Conservation (phyloP, 192 early-diverging fungal species). For the Cetraspora pellucida region DNA sequence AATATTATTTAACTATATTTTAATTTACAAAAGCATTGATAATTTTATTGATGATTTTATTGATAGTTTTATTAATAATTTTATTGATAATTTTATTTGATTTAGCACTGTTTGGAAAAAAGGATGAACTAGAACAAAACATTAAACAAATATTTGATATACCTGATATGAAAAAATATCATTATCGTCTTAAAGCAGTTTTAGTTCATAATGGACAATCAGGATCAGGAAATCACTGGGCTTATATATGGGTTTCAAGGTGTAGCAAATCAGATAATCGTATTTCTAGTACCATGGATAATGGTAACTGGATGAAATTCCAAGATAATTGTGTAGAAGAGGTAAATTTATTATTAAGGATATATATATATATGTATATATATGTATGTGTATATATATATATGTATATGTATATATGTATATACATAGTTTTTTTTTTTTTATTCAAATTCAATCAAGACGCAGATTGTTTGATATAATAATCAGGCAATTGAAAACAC, state of each 20-base stretch:
- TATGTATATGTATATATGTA: too few species aligned
- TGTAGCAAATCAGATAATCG: not conserved
- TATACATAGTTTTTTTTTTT: too few species aligned
- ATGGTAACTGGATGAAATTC: conserved; percentile 17
- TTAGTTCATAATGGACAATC: not conserved
- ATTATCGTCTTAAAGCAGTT: conserved; percentile 11
- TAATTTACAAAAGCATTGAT: not conserved
- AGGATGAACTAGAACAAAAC: not conserved
- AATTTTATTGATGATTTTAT: not conserved
- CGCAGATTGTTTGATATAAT: not conserved
- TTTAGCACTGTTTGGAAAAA: not conserved
- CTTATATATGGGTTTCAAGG: conserved; percentile 22
- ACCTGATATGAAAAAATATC: conserved; percentile 4
- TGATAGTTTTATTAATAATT: not conserved
- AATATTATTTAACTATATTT: not conserved
- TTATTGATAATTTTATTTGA: not conserved
- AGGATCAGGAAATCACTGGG: not conserved
- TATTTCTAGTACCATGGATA: not conserved
- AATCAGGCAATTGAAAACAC: not conserved
- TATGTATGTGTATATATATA: too few species aligned
- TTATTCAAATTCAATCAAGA: not conserved
- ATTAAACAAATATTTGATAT: conserved; percentile 1
- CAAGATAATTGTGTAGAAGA: not conserved
- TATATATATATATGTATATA: too few species aligned
- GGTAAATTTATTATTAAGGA: not conserved